These are phyloP conservation scores for Torulaspora globosa DNA, from an alignment of 1,139 yeast species.

Conservation along the genomic window DNA sequence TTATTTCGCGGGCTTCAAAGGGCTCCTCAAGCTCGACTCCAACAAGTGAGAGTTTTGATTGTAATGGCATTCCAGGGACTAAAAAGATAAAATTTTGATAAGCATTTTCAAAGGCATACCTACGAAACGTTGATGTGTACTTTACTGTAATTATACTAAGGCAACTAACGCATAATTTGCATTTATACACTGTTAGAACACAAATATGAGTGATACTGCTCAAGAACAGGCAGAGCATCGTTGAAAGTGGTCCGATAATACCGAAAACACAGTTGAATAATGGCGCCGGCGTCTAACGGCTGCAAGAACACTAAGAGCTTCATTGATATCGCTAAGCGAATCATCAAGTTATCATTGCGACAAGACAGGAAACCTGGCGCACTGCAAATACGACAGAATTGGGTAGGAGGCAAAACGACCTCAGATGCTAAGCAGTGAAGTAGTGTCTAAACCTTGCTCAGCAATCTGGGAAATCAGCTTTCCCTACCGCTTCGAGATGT, in stretches of 20 bases:
- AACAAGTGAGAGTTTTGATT: conserved; percentile 9
- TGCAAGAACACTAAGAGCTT: neutral
- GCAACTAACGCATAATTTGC: neutral
- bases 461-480: no score
- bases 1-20: conserved; percentile 2
- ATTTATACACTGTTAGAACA: neutral
- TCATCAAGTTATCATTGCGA: neutral
- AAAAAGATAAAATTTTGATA: conserved; percentile 14
- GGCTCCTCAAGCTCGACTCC: conserved; percentile 9
- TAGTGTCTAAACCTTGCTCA: no score
- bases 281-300: neutral
- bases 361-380: no score
- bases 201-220: neutral
- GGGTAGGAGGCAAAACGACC: no score
- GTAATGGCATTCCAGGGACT: conserved; percentile 16
- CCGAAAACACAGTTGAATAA: neutral
- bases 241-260: no score
- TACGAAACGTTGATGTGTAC: neutral
- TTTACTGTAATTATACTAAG: neutral
- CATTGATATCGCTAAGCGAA: neutral
- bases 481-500: no score
- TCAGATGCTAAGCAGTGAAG: no score
- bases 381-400: no score
- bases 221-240: neutral
- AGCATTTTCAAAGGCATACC: neutral